These are phyloP conservation scores for Malassezia nana DNA, from an alignment of 1,284 basidiomycete species.

Conservation along the genomic window DNA sequence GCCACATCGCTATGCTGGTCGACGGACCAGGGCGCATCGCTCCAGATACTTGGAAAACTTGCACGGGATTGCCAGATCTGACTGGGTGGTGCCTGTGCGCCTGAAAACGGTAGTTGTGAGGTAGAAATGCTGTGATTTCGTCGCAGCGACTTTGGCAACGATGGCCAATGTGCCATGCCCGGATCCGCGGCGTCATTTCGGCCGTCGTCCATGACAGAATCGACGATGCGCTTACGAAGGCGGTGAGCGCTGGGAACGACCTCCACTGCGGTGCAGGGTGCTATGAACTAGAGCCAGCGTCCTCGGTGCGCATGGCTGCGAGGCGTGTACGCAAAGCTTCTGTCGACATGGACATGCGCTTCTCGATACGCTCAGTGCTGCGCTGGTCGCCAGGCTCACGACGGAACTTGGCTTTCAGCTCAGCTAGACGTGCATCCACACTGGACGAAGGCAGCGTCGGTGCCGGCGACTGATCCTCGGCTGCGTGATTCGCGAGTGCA, in stretches of 20 bases:
- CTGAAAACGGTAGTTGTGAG: not conserved
- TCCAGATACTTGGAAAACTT: not conserved
- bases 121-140: not conserved
- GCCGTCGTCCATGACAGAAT: not conserved
- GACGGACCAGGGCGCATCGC: not conserved
- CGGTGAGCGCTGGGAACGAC: not conserved
- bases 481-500: conserved; percentile 56
- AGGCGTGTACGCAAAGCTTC: conserved; percentile 16
- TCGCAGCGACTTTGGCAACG: not conserved
- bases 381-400: not conserved
- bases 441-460: not conserved
- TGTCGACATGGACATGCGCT: conserved; percentile 14
- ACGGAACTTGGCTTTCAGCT: conserved; percentile 36
- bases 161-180: not conserved
- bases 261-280: not conserved
- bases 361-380: not conserved
- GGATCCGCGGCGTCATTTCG: not conserved
- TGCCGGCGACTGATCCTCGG: conserved; percentile 55
- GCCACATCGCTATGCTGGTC: too few relatives aligned
- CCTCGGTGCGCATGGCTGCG: conserved; percentile 13
- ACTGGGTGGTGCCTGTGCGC: not conserved
- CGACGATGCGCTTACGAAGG: not conserved
- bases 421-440: conserved; percentile 34
- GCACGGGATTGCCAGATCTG: not conserved
- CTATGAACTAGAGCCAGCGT: not conserved